Evolutionary conservation across 2,329 filamentous ascomycete genomes (phyloP).

Genomic region (Fusarium avenaceum): DNA sequence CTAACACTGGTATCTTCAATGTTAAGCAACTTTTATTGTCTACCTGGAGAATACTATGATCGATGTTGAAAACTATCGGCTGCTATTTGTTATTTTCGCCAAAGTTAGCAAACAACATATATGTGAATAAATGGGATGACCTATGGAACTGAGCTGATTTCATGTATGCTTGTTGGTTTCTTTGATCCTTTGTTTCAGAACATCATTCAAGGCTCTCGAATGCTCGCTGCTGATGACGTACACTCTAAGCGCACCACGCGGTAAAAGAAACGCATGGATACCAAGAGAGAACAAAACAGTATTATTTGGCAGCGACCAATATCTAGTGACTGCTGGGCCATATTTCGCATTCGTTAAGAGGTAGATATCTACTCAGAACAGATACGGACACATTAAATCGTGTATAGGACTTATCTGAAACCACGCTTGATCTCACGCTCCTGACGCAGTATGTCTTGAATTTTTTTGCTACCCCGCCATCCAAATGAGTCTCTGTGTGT

Average conservation of each 20-base stretch:
- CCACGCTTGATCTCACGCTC: neutral
- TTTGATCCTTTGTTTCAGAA: slow-evolving; percentile 16
- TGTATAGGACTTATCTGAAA: neutral
- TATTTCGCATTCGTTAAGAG: too few species aligned
- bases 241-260: neutral
- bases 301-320: neutral
- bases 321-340: too few species aligned
- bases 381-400: too few species aligned
- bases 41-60: too few species aligned
- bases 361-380: too few species aligned
- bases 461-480: slow-evolving; percentile 32
- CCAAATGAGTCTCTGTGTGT: neutral
- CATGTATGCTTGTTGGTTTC: neutral
- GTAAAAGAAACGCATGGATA: neutral
- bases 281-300: neutral
- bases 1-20: neutral
- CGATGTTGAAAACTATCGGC: too few species aligned
- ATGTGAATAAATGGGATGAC: neutral
- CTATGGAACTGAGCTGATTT: too few species aligned
- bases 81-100: too few species aligned
- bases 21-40: neutral
- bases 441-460: slow-evolving; percentile 2
- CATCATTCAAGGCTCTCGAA: neutral
- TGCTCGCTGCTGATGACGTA: slow-evolving; percentile 31
- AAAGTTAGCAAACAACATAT: too few species aligned